Base-by-base conservation (phyloP, 345 rosid species). In the Camelina laxa region DNA sequence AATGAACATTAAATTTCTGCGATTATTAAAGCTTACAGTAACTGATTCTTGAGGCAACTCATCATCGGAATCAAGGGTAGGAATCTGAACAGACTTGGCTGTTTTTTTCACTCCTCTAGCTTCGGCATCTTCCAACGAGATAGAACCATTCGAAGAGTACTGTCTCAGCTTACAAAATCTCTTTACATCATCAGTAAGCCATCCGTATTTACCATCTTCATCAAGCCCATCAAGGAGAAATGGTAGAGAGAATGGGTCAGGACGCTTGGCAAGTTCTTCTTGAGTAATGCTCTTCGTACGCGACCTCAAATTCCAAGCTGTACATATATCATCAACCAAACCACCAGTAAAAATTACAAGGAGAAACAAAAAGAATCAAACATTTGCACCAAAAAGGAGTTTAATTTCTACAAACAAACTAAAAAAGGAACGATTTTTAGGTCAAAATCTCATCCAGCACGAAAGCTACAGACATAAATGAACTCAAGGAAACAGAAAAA, bases 251-350 rank as follows among this genome's bases (percentile, higher is more conserved):
- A 76, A 76, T 19, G 80, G 80, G 54, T 76, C 76, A 63, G 72
- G 75, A 63, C 75, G 80, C 54, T 76, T 64, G 44, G 80, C 61
- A 11, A 76, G 80, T 49, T 76, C 67, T 38, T 49, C 22, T 17
- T 53, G 45, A 10, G 33, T 64, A 17, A 64, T 24, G 44, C 72
- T 64, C 35, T 22, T 76, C 10, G 19, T 15, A 1, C 11, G 17
- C 39, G 51, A 36, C 71, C 75, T 70, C 69, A 61, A 63, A 22
- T 22, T 9, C 75, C 75, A 56, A 48, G 71, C 75, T 76, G 47
- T 64, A 27, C 75, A 65, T 9, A 27, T 19, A 56, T 44, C 47
- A 74, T 44, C 30, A 27, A 27, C 30, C 30, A 27, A 27, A 27
- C 36, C 41, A 22, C 36, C 19, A 45, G n/a, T 31, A 6, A 4